phyloP scores from a whole-genome alignment of 1,139 yeast species.

The Nakaseomyces uthaithaninus region DNA sequence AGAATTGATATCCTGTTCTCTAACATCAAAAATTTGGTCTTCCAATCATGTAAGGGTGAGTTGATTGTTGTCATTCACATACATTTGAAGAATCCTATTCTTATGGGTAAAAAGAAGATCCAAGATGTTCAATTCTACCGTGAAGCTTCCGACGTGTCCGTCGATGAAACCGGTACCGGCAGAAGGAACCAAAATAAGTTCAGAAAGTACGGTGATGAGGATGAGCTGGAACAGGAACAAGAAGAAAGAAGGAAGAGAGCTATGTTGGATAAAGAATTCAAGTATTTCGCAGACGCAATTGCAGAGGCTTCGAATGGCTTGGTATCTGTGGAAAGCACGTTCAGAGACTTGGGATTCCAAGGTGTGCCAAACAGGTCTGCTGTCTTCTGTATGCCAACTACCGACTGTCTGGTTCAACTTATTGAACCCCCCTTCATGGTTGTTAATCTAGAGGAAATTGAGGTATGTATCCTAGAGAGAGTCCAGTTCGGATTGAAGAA shows the following conservation, averaged over 20 bases:
- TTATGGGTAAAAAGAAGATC: conserved; percentile 94
- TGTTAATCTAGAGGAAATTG: conserved; percentile 83
- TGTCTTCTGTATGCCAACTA: conserved; percentile 92
- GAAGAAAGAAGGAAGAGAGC: conserved; percentile 93
- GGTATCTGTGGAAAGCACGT: conserved; percentile 86
- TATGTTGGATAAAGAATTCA: conserved; percentile 85
- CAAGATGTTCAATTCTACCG: conserved; percentile 93
- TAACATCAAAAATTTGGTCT: conserved; percentile 85
- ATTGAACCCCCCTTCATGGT: conserved; percentile 94
- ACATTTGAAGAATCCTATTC: conserved; percentile 84
- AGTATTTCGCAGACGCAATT: conserved; percentile 79
- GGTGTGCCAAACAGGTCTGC: conserved; percentile 97
- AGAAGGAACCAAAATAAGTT: conserved; percentile 48
- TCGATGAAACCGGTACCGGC: conserved; percentile 95
- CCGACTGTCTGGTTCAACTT: conserved; percentile 90
- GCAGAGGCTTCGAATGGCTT: conserved; percentile 78
- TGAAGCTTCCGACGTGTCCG: conserved; percentile 93
- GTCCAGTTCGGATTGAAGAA: conserved; percentile 95
- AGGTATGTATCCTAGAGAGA: conserved; percentile 91
- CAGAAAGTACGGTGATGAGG: conserved; percentile 95
- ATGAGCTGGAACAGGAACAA: conserved; percentile 96
- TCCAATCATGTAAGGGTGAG: conserved; percentile 95
- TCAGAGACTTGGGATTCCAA: conserved; percentile 91
- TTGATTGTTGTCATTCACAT: conserved; percentile 86
- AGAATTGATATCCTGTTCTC: conserved; percentile 81